Base-by-base conservation (phyloP, 2,329 filamentous ascomycete species). In the Aspergillus eucalypticola region DNA sequence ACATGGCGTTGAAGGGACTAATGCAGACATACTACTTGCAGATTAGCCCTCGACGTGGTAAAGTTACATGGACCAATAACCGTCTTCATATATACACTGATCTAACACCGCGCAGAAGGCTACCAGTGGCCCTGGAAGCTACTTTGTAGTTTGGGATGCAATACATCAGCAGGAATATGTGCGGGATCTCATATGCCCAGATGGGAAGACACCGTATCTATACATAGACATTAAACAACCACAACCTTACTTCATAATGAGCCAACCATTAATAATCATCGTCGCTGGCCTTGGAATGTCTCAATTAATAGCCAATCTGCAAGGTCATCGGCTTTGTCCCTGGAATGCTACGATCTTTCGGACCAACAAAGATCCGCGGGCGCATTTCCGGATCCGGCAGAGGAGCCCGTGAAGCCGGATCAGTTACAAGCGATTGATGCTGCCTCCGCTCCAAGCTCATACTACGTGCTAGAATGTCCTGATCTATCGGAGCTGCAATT, bases 391-490 rank as follows among this genome's bases (percentile, higher is more conserved):
- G 53, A 55, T 44, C 39, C 53, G 53, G 53, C 10, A 55, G 39
- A 19, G 19, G 38, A 8, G 25, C 38, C 38, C 52, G 46, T 17
- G 41, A 44, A 44, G 46, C 46, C 25, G 46, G 46, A 50, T n/a
- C 35, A 54, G 38, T 42, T 55, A 42, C 35, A 46, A 32, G 53
- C 53, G 32, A 41, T 35, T 46, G 53, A 55, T 25, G 52, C 52
- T 54, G 39, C 17, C 38, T 44, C 38, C 52, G 52, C 38, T n/a
- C 51, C 38, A 32, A 53, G 50, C 38, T 32, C 38, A 17, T 38
- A 32, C 25, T 55, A 49, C 19, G 44, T 23, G 39, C 48, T 17
- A 59, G 53, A 21, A 62, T 62, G 60, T n/a, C 32, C 48, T 62
- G 29, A 59, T 62, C 32, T 10, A 46, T 32, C 46, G 2, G 15